phyloP scores from a whole-genome alignment of 2,329 filamentous ascomycete species.

The Myriosclerotinia duriaeana region DNA sequence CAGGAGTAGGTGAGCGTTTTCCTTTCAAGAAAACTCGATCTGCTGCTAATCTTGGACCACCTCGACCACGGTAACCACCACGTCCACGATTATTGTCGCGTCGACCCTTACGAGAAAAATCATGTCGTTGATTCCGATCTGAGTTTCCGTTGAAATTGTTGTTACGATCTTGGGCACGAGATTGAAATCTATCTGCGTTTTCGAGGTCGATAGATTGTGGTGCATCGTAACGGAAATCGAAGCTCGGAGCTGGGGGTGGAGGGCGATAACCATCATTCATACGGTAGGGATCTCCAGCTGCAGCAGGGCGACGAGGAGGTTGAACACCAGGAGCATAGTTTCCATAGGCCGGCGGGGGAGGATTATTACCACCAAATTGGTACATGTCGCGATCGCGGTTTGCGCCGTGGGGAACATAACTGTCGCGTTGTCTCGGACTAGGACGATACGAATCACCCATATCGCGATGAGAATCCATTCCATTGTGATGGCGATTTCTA shows the following conservation, averaged over 20 bases:
- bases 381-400: conserved; percentile 29
- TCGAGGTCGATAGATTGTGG: conserved; percentile 37
- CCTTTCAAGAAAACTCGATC: conserved; percentile 40
- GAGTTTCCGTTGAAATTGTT: conserved; percentile 12
- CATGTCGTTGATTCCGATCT: conserved; percentile 22
- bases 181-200: conserved; percentile 31
- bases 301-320: conserved; percentile 27
- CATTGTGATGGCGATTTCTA: conserved; percentile 15
- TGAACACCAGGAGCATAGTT: conserved; percentile 25
- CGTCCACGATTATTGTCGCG: conserved; percentile 27
- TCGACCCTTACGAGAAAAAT: not conserved
- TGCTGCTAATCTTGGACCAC: conserved; percentile 37
- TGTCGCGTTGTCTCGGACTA: conserved; percentile 14
- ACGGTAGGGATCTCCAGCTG: conserved; percentile 3
- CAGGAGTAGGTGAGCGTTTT: conserved; percentile 42
- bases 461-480: not conserved
- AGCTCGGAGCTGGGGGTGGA: conserved; percentile 29
- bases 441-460: conserved; percentile 32
- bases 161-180: conserved; percentile 33
- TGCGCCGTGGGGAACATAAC: conserved; percentile 20
- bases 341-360: conserved; percentile 20
- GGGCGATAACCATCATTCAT: conserved; percentile 23
- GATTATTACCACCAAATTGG: conserved; percentile 32
- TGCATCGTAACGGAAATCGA: conserved; percentile 40
- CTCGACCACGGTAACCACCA: conserved; percentile 36